Conservation (phyloP, 495 filamentous ascomycete genomes). For the Penicillium chermesinum region DNA sequence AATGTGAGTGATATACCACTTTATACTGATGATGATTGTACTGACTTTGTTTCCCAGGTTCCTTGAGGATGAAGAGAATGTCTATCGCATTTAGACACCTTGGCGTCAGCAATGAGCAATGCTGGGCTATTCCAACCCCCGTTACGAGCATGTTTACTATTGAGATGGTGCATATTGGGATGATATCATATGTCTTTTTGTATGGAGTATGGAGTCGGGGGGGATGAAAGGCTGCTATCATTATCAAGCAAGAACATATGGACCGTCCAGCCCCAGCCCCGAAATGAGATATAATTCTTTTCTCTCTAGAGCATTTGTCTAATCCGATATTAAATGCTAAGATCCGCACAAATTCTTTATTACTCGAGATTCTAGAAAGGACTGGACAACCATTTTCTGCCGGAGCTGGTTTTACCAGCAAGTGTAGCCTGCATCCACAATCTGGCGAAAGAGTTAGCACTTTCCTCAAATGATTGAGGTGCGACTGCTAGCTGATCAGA, state of each 20-base stretch:
- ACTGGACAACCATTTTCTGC: too few relatives aligned
- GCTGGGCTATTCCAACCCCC: background rate
- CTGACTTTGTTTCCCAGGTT: conserved; percentile 33
- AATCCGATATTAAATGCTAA: too few relatives aligned
- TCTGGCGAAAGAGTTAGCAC: background rate
- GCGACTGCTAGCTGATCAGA: too few relatives aligned
- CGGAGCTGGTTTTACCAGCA: background rate
- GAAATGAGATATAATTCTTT: too few relatives aligned
- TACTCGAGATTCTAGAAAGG: too few relatives aligned
- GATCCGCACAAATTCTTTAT: too few relatives aligned
- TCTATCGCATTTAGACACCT: conserved; percentile 42
- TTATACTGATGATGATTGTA: background rate
- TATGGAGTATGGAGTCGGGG: conserved; percentile 24
- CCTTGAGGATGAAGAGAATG: conserved; percentile 47
- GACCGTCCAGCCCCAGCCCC: background rate
- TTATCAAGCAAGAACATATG: conserved; percentile 18
- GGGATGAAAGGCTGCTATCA: conserved; percentile 9
- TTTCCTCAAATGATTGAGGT: background rate
- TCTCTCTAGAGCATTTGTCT: background rate
- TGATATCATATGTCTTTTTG: conserved; percentile 25
- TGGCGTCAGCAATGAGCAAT: background rate
- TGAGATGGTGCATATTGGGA: conserved; percentile 22
- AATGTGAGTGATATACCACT: conserved; percentile 62
- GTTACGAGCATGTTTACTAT: conserved; percentile 21
- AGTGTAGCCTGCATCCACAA: background rate